Conservation (phyloP, 2,329 filamentous ascomycete genomes). For the Trichoderma semiorbis region DNA sequence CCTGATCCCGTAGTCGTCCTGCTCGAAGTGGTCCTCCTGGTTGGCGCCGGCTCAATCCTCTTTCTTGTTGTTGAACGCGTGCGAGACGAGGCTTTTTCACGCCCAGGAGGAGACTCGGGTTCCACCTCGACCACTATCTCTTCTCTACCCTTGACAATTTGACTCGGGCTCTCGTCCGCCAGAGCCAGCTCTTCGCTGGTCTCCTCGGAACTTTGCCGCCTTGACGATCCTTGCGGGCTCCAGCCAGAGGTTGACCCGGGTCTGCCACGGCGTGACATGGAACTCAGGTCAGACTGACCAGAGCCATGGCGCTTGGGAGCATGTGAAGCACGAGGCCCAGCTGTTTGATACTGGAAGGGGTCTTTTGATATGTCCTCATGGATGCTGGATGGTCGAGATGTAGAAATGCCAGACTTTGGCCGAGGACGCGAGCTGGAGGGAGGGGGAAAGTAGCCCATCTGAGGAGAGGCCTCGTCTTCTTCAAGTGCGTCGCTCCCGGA, state of each 20-base stretch:
- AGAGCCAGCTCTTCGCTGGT: constrained; percentile 32
- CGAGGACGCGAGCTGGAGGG: constrained; percentile 41
- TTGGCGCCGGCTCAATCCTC: constrained; percentile 41
- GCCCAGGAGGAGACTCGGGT: constrained; percentile 26
- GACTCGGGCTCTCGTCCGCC: not conserved
- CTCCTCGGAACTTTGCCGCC: constrained; percentile 31
- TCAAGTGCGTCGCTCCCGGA: constrained; percentile 33
- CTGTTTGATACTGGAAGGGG: constrained; percentile 53
- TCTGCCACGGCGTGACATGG: constrained; percentile 27
- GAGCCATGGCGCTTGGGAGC: constrained; percentile 37
- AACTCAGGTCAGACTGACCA: constrained; percentile 31
- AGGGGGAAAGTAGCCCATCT: constrained; percentile 51
- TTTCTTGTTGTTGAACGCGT: constrained; percentile 27
- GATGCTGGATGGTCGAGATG: constrained; percentile 37
- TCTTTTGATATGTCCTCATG: constrained; percentile 36
- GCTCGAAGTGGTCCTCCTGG: constrained; percentile 36
- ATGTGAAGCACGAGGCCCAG: constrained; percentile 39
- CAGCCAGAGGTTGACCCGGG: constrained; percentile 31
- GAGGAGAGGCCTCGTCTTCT: constrained; percentile 39
- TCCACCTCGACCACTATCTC: constrained; percentile 40
- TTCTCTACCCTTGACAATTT: constrained; percentile 32
- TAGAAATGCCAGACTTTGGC: constrained; percentile 41
- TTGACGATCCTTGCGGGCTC: constrained; percentile 31
- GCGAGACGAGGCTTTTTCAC: not conserved
- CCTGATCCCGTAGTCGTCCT: not conserved